phyloP scores from a whole-genome alignment of 805 yeast species.

The Sugiyamaella marilandica region DNA sequence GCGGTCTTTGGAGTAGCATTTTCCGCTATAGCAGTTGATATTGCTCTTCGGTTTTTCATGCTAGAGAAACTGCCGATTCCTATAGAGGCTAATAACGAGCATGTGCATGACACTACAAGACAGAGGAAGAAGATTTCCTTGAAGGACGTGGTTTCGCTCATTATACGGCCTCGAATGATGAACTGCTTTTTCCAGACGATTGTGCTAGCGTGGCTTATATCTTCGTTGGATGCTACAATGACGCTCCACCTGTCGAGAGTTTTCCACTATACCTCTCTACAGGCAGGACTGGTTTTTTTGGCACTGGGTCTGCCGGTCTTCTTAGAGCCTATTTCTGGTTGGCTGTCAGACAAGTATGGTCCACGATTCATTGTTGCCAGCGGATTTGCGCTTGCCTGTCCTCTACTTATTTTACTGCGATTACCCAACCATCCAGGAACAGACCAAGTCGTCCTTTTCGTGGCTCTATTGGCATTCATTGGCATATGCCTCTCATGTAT shows the following conservation, averaged over 20 bases:
- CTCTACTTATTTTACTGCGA: constrained; percentile 24
- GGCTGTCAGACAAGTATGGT: constrained; percentile 26
- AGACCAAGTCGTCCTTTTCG: constrained; percentile 27
- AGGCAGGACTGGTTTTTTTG: constrained; percentile 30
- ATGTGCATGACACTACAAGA: background rate
- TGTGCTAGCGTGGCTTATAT: constrained; percentile 30
- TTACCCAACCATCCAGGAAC: constrained; percentile 25
- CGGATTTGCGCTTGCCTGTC: constrained; percentile 23
- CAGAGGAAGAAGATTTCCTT: background rate
- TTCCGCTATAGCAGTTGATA: constrained; percentile 28
- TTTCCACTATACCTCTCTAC: constrained; percentile 29
- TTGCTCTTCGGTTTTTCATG: constrained; percentile 31
- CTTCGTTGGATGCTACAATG: constrained; percentile 32
- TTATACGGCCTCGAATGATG: constrained; percentile 19
- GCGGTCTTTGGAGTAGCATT: constrained; percentile 31
- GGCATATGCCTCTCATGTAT: constrained; percentile 25
- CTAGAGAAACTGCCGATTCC: constrained; percentile 24
- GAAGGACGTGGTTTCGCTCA: background rate
- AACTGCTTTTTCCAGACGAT: constrained; percentile 24
- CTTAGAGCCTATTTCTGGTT: constrained; percentile 29
- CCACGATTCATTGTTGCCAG: constrained; percentile 24
- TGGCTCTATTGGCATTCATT: constrained; percentile 25
- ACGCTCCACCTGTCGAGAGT: constrained; percentile 29
- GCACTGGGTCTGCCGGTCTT: constrained; percentile 30
- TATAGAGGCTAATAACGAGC: background rate